Evolutionary conservation across 2,329 filamentous ascomycete genomes (phyloP).

Genomic region (Rutstroemia sydowiana): DNA sequence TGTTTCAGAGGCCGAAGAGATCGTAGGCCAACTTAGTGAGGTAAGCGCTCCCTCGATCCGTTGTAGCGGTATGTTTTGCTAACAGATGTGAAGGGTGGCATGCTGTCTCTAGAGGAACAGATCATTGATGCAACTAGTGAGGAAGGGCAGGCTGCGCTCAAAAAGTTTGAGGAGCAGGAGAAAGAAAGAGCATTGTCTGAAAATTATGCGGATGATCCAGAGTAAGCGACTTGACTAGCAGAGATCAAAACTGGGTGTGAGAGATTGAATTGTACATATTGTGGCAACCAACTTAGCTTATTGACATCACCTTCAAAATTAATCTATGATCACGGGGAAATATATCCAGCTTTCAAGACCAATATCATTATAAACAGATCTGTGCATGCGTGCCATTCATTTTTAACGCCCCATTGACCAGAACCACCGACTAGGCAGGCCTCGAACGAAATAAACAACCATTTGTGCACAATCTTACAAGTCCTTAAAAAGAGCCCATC

Average conservation of each 20-base stretch:
- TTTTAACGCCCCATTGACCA: conserved; percentile 29
- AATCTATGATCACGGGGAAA: background rate
- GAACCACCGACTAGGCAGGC: conserved; percentile 20
- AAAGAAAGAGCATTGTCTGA: conserved; percentile 20
- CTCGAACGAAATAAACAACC: conserved; percentile 21
- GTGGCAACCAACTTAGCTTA: background rate
- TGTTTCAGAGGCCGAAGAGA: conserved; percentile 77
- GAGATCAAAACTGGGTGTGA: background rate
- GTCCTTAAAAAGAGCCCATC: conserved; percentile 11
- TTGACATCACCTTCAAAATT: background rate
- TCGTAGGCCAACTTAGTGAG: conserved; percentile 73
- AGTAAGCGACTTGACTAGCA: conserved; percentile 19
- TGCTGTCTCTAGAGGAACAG: conserved; percentile 84
- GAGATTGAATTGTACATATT: background rate
- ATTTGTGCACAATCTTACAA: conserved; percentile 27
- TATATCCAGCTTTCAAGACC: background rate
- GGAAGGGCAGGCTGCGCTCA: conserved; percentile 69
- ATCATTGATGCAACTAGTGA: conserved; percentile 94
- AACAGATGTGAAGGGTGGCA: conserved; percentile 52
- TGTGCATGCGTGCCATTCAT: conserved; percentile 26
- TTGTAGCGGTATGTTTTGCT: background rate
- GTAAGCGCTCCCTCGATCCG: conserved; percentile 34
- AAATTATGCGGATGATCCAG: conserved; percentile 30
- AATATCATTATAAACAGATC: conserved; percentile 5
- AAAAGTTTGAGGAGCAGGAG: conserved; percentile 61